Evolutionary conservation across 2,329 filamentous ascomycete species (phyloP).

Genomic region (Ophiostoma piceae): DNA sequence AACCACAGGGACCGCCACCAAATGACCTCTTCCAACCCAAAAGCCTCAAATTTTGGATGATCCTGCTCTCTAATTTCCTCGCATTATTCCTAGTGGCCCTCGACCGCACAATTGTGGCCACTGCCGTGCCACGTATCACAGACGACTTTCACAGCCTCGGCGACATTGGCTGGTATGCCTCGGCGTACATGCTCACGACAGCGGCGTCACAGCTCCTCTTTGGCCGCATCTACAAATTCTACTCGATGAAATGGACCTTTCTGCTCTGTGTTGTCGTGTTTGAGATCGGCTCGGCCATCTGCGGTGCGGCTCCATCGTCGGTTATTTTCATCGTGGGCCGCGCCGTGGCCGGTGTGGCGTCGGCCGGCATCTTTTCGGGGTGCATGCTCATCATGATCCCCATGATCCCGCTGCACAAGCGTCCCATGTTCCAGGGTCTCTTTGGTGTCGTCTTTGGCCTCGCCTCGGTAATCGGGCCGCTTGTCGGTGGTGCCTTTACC

Average conservation of each 20-base stretch:
- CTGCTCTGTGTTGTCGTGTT: conserved; percentile 35
- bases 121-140: conserved; percentile 27
- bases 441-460: conserved; percentile 37
- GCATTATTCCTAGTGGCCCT: conserved; percentile 39
- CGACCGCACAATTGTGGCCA: conserved; percentile 33
- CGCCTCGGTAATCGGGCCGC: conserved; percentile 36
- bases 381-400: conserved; percentile 36
- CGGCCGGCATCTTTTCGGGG: conserved; percentile 39
- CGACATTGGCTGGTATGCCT: conserved; percentile 29
- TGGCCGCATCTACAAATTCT: conserved; percentile 40
- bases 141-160: conserved; percentile 25
- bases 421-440: conserved; percentile 36
- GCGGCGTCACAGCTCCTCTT: conserved; percentile 36
- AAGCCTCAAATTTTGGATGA: conserved; percentile 50
- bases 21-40: background rate
- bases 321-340: conserved; percentile 40
- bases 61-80: conserved; percentile 40
- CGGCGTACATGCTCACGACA: conserved; percentile 26
- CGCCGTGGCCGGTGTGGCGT: conserved; percentile 39
- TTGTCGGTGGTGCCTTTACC: conserved; percentile 39
- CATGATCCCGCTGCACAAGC: conserved; percentile 35
- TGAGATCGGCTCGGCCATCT: conserved; percentile 39
- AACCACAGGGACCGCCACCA: background rate
- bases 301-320: conserved; percentile 39
- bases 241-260: conserved; percentile 35